Evolutionary conservation across 345 rosid species (phyloP), one percentile per base, ranked within the genome.

Genomic region (Carallia brachiata): DNA sequence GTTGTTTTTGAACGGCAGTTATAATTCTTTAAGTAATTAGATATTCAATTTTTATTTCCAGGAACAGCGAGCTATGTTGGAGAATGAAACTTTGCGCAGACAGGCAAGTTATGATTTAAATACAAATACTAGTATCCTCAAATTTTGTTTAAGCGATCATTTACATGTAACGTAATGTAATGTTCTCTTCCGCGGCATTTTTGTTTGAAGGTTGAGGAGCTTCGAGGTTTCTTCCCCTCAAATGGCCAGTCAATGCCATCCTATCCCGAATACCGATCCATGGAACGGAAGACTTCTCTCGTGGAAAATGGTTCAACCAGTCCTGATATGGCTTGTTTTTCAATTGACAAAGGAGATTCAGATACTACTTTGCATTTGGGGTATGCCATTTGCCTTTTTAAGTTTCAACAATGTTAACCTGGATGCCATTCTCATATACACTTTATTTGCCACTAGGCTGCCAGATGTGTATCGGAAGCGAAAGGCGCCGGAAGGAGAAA

Each of bases 301-400:
- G 18, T 68, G 9, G 82, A 77, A 70, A 73, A 77, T 63, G 69
- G 79, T 47, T 63, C 77, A 70, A 55, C 72, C 18, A 70, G 69
- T 75, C 79, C 89, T 54, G 90, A 80, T 30, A 70, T 67, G 28
- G 78, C 80, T 28, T 70, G 64, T 58, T 78, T 77, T 70, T 73
- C 81, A 32, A 64, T 75, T 53, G 87, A 85, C 47, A 85, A 79
- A 36, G 88, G 79, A 71, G 86, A 89, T 77, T 94, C 98, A 62
- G 97, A 94, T 82, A 94, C 96, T 36, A 84, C 91, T 52, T 72
- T 94, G 82, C 89, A 91, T 61, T 76, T 89, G 61, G 97, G 98
- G 98, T 91, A 91, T 50, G 71, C 23, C 52, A 10, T 18, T 71
- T 66, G 63, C 66, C 70, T 71, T n/a, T 28, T 67, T 16, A 15